These are phyloP conservation scores for Melampsora americana DNA, from an alignment of 1,284 basidiomycete species.

Conservation along the genomic window DNA sequence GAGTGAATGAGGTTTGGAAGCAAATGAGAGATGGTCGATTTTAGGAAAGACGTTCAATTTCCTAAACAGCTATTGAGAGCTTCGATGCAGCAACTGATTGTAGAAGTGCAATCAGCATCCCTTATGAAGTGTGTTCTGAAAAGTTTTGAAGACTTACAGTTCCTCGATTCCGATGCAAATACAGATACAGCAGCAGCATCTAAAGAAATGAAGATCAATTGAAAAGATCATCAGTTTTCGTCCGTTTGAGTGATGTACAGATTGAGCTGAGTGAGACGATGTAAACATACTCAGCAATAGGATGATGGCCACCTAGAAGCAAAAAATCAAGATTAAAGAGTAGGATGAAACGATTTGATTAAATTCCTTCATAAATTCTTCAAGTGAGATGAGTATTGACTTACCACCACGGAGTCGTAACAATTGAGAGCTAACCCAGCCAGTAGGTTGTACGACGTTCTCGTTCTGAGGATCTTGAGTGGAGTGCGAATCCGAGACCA, in stretches of 20 bases:
- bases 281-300: background rate
- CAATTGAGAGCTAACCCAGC: background rate
- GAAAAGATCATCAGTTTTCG: background rate
- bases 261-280: background rate
- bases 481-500: background rate
- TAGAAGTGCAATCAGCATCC: too few relatives aligned
- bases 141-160: background rate
- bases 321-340: background rate
- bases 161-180: constrained; percentile 8
- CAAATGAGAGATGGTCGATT: too few relatives aligned
- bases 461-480: background rate
- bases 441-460: background rate
- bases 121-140: too few relatives aligned
- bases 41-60: too few relatives aligned
- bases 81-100: too few relatives aligned
- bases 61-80: too few relatives aligned
- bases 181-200: constrained; percentile 4
- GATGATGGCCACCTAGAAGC: background rate
- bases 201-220: background rate
- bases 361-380: background rate
- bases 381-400: background rate
- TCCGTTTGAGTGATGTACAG: background rate
- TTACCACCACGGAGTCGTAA: constrained; percentile 2
- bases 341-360: background rate
- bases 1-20: too few relatives aligned